Evolutionary conservation across 306 rosid genomes (phyloP), one percentile per base, ranked within the genome.

Genomic region (Amphicarpaea edgeworthii): DNA sequence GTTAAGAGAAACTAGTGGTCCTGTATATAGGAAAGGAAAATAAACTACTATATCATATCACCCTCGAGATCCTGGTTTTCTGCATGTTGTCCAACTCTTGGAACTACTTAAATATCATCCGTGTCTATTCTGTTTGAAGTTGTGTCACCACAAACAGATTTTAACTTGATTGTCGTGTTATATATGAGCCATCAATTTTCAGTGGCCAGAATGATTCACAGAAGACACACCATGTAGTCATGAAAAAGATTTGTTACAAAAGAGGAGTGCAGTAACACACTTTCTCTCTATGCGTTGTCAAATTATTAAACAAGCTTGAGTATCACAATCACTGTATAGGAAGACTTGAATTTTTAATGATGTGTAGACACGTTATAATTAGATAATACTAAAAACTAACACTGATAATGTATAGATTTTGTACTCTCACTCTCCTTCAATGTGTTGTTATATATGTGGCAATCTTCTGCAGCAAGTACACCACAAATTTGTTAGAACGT

Each of bases 391-490:
- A 57, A 46, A 32, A 32, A 46, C 21, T 46, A 58, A 68, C 58
- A 66, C 8, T 57, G 21, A 28, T n/a, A 30, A 37, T n/a, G n/a
- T 46, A 50, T 73, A 37, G 40, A 53, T 64, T 24, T 23, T 46
- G 15, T 49, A 49, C 23, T 17, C 26, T 51, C 26, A n/a, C 10
- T 17, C 26, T 19, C 58, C 10, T 26, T 49, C 58, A 19, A 19
- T 19, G 14, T 51, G 50, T 11, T 46, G 40, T 20, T 14, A 37
- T 38, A 17, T n/a, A 54, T 40, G 40, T 58, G 43, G 3, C 66
- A 8, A 60, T 12, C 69, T 82, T 64, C 24, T 28, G 24, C 72
- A 42, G 16, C 72, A 69, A 50, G 32, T 72, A 19, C 60, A 61
- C 61, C 57, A 75, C 47, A 63, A 15, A 63, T 46, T 59, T 37